These are phyloP conservation scores for Kalaharituber pfeilii DNA, from an alignment of 2,329 filamentous ascomycete species.

Conservation along the genomic window DNA sequence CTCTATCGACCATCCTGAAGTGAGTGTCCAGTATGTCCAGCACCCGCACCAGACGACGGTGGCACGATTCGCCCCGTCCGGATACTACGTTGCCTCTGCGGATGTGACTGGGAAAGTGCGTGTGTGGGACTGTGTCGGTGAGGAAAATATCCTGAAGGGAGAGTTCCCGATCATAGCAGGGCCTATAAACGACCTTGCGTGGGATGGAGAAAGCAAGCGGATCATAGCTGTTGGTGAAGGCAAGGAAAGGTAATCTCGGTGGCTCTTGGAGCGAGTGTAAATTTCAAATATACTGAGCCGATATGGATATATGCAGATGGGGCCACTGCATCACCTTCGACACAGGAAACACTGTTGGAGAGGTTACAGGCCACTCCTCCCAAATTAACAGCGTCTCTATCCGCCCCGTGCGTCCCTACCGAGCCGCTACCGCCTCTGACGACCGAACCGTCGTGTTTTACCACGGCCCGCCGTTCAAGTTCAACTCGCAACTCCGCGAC, in stretches of 20 bases:
- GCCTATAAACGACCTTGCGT: slow-evolving; percentile 87
- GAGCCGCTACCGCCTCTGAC: slow-evolving; percentile 80
- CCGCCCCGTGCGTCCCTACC: slow-evolving; percentile 72
- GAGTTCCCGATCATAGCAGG: slow-evolving; percentile 92
- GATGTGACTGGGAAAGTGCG: slow-evolving; percentile 70
- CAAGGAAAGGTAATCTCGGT: slow-evolving; percentile 48
- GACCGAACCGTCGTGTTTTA: slow-evolving; percentile 83
- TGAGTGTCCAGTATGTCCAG: slow-evolving; percentile 76
- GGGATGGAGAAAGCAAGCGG: slow-evolving; percentile 92
- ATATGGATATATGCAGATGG: slow-evolving; percentile 33
- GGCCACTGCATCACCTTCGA: slow-evolving; percentile 80
- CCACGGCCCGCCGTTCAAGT: slow-evolving; percentile 90
- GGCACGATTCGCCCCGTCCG: slow-evolving; percentile 81
- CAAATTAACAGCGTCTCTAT: slow-evolving; percentile 83
- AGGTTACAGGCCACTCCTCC: slow-evolving; percentile 80
- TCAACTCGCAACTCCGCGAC: slow-evolving; percentile 56
- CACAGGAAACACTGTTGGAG: slow-evolving; percentile 87
- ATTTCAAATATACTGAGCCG: not conserved
- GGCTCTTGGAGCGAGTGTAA: too few species aligned
- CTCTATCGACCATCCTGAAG: slow-evolving; percentile 73
- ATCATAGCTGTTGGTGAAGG: slow-evolving; percentile 93
- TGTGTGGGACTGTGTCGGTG: slow-evolving; percentile 70
- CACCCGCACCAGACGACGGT: slow-evolving; percentile 82
- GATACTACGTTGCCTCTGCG: slow-evolving; percentile 86
- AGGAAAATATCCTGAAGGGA: slow-evolving; percentile 69